Conservation (phyloP, 345 rosid species). For the Rhodamnia argentea region DNA sequence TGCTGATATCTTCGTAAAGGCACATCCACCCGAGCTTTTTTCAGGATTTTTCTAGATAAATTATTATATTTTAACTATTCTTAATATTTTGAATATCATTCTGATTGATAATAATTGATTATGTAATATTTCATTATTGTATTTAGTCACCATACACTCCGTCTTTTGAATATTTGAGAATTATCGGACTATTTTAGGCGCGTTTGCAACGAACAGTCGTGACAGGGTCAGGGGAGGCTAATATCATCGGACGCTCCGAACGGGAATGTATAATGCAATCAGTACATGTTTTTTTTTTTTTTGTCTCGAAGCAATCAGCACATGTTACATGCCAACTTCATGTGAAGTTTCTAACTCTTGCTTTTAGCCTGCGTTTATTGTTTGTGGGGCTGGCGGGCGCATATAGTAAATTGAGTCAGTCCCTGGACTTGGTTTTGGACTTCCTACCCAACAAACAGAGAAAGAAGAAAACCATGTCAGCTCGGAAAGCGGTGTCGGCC, state of each 20-base stretch:
- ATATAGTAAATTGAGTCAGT: not conserved
- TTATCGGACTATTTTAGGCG: not conserved
- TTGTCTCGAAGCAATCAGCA: not conserved
- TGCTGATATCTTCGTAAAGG: no score
- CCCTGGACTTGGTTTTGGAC: not conserved
- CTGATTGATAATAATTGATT: no score
- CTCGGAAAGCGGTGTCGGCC: not conserved
- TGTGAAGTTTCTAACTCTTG: not conserved
- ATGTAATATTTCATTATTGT: no score
- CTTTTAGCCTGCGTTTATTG: not conserved
- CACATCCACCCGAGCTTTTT: no score
- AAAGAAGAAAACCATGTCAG: not conserved
- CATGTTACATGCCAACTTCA: not conserved
- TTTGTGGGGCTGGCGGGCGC: not conserved
- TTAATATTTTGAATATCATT: no score
- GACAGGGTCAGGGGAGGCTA: not conserved
- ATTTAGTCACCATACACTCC: not conserved
- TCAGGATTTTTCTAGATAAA: no score
- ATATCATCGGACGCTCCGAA: not conserved
- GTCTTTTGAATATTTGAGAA: not conserved
- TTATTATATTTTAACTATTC: no score
- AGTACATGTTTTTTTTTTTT: not conserved
- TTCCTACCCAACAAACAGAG: not conserved
- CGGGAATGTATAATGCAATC: not conserved
- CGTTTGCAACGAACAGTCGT: not conserved